Evolutionary conservation across 257 asterid species (phyloP).

Genomic region (Solanum neorickii): DNA sequence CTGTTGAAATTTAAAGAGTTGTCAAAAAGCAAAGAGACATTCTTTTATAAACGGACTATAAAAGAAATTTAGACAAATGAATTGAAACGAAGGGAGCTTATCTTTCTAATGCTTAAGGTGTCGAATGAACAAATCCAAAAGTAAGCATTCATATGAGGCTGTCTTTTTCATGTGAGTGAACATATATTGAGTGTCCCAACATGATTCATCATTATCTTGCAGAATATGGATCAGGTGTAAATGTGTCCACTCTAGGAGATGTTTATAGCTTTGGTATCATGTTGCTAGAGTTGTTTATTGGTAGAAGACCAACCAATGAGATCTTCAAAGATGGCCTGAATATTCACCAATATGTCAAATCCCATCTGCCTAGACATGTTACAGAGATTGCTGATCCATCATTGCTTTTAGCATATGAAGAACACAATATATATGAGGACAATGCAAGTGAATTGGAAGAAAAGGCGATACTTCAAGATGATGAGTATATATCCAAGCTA

Average conservation of each 20-base stretch:
- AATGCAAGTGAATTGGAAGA: neutral
- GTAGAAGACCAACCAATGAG: constrained; percentile 28
- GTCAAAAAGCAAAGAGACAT: neutral
- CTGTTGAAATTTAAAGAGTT: neutral
- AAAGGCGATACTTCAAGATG: neutral
- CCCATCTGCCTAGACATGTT: constrained; percentile 10
- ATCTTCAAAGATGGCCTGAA: constrained; percentile 23
- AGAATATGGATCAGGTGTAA: constrained; percentile 41
- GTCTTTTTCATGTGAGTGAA: neutral
- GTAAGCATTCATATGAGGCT: neutral
- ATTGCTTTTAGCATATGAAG: neutral
- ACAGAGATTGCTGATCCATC: constrained; percentile 13
- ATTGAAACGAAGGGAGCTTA: neutral
- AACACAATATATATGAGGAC: neutral
- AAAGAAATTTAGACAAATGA: neutral
- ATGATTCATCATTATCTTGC: neutral
- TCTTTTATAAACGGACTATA: too few species aligned
- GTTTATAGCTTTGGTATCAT: constrained; percentile 43
- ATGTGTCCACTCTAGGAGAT: constrained; percentile 27
- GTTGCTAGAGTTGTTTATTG: constrained; percentile 35
- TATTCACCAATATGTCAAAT: constrained; percentile 26
- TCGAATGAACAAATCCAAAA: neutral
- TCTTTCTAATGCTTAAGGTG: neutral
- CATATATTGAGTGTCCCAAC: neutral
- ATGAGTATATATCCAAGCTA: neutral